A percentile compares a stretch with the other conserved stretches of the same genome.
phyloP scores from a whole-genome alignment of 768 basidiomycete genomes.

The Arthromyces matolae region DNA sequence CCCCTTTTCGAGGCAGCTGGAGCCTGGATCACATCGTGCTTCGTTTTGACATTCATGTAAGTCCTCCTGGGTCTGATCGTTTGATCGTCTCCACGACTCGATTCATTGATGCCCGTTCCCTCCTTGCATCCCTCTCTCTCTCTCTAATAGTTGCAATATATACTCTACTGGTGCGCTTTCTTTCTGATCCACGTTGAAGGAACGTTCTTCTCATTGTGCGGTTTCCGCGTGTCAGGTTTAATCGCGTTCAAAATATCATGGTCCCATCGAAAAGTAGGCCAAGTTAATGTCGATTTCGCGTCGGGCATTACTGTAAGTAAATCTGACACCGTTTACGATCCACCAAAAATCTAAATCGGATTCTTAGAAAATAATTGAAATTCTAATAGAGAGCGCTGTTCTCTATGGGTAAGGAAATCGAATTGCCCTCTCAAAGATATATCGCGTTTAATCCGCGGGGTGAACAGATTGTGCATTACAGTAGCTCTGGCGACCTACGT shows the following conservation, averaged over 20 bases:
- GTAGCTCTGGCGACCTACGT: constrained; percentile 16
- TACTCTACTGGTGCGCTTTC: constrained; percentile 15
- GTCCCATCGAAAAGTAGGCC: constrained; percentile 9
- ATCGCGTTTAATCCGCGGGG: background rate
- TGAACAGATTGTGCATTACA: constrained; percentile 13
- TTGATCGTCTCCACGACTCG: too few relatives aligned
- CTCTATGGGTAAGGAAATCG: constrained; percentile 15
- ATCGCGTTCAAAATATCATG: constrained; percentile 18
- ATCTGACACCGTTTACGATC: background rate
- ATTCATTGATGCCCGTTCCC: background rate
- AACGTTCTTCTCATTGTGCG: background rate
- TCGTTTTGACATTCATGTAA: constrained; percentile 20
- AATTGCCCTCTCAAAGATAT: background rate
- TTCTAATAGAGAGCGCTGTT: constrained; percentile 19
- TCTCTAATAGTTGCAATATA: constrained; percentile 16
- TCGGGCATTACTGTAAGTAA: constrained; percentile 8
- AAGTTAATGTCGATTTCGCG: constrained; percentile 1
- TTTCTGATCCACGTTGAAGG: background rate
- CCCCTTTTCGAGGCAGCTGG: constrained; percentile 21
- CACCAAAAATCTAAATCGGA: background rate
- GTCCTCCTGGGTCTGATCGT: too few relatives aligned
- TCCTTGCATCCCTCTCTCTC: background rate
- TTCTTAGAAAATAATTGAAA: constrained; percentile 22
- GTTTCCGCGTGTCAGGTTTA: constrained; percentile 13
- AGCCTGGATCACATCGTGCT: constrained; percentile 19